These are phyloP conservation scores for Aspergillus hancockii DNA, from an alignment of 495 filamentous ascomycete species.

Conservation along the genomic window DNA sequence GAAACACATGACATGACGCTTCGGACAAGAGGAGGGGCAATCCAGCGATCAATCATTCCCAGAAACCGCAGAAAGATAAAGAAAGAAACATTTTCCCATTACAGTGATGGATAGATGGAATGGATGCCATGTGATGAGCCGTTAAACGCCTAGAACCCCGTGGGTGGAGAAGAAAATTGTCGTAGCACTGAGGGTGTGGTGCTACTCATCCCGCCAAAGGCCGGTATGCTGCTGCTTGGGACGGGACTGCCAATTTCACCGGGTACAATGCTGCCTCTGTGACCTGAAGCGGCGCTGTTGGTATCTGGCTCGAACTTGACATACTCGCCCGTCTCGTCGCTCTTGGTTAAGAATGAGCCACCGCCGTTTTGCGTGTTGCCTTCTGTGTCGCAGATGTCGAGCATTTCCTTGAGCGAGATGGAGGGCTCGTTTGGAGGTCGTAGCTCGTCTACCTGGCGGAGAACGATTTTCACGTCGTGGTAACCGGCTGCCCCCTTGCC, in stretches of 20 bases:
- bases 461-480: conserved; percentile 65
- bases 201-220: conserved; percentile 41
- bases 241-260: conserved; percentile 56
- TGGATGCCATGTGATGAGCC: conserved; percentile 7
- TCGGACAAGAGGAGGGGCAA: conserved; percentile 1
- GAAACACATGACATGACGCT: conserved; percentile 13
- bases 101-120: conserved; percentile 10
- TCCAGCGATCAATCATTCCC: conserved; percentile 5
- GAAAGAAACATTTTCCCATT: conserved; percentile 3
- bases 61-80: not conserved
- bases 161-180: conserved; percentile 41
- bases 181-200: conserved; percentile 37
- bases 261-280: conserved; percentile 44
- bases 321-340: conserved; percentile 49
- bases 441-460: conserved; percentile 63
- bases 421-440: conserved; percentile 56
- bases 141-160: conserved; percentile 36
- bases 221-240: conserved; percentile 42
- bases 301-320: conserved; percentile 65
- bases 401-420: conserved; percentile 69
- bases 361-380: conserved; percentile 87
- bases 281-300: conserved; percentile 40
- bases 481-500: conserved; percentile 50
- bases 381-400: conserved; percentile 90
- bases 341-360: conserved; percentile 70